phyloP scores from a whole-genome alignment of 257 asterid genomes.

The Nicotiana attenuata region DNA sequence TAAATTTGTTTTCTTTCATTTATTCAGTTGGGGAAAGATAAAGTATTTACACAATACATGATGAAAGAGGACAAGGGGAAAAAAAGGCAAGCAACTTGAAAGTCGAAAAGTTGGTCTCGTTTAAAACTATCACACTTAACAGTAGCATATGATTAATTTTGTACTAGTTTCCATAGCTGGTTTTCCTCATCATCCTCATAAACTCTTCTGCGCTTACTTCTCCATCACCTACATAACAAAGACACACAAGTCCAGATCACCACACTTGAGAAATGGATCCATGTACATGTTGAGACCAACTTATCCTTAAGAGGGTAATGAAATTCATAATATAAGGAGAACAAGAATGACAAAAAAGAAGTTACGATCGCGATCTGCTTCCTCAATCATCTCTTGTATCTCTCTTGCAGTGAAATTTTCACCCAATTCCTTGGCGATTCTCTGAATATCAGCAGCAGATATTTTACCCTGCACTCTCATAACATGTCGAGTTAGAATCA shows the following conservation, averaged over 20 bases:
- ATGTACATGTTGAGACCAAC: too few relatives aligned
- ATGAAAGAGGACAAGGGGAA: too few relatives aligned
- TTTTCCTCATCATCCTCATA: slow-evolving; percentile 44
- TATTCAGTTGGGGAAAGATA: background rate
- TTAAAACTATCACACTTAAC: background rate
- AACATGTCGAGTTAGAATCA: background rate
- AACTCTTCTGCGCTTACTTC: slow-evolving; percentile 81
- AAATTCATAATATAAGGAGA: background rate
- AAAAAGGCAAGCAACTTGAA: background rate
- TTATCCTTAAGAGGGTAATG: background rate
- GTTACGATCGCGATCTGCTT: slow-evolving; percentile 94
- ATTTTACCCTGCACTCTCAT: slow-evolving; percentile 58
- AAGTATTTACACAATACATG: too few relatives aligned
- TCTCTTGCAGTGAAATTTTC: slow-evolving; percentile 37
- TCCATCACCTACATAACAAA: slow-evolving; percentile 62
- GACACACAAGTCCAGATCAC: background rate
- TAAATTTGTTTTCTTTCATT: background rate
- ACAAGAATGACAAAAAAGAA: slow-evolving; percentile 11
- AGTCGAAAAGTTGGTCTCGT: background rate
- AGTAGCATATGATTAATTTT: background rate
- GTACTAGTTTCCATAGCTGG: slow-evolving; percentile 61
- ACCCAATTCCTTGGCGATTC: slow-evolving; percentile 74
- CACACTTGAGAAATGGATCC: background rate
- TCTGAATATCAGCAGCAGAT: slow-evolving; percentile 82
- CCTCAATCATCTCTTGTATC: slow-evolving; percentile 90